Percentiles rank a stretch among this genome's conserved stretches.
phyloP scores from a whole-genome alignment of 306 rosid species.

The Comarum palustre region DNA sequence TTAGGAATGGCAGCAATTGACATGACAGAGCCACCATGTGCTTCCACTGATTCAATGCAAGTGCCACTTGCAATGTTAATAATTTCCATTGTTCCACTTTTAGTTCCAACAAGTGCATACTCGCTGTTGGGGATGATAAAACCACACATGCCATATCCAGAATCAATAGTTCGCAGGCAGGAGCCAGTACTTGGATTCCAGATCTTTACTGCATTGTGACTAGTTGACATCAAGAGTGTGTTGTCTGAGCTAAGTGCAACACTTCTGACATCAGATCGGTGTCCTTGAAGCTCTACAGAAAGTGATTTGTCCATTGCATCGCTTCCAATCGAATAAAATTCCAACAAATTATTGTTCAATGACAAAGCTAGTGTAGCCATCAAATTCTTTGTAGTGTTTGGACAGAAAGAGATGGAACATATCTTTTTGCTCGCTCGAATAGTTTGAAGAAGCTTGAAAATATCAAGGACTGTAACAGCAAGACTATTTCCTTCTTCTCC shows the following conservation, averaged over 20 bases:
- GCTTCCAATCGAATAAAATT: slow-evolving; percentile 65
- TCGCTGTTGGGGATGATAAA: slow-evolving; percentile 64
- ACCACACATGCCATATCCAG: slow-evolving; percentile 85
- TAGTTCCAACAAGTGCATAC: slow-evolving; percentile 93
- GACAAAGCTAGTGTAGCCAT: slow-evolving; percentile 78
- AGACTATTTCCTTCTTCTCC: slow-evolving; percentile 41
- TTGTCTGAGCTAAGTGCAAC: slow-evolving; percentile 86
- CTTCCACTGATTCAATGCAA: slow-evolving; percentile 71
- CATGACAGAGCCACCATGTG: slow-evolving; percentile 74
- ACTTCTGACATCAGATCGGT: slow-evolving; percentile 86
- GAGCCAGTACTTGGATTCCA: slow-evolving; percentile 94
- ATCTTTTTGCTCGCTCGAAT: slow-evolving; percentile 83
- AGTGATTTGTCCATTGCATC: slow-evolving; percentile 47
- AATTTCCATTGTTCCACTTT: slow-evolving; percentile 73
- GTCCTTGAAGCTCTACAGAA: slow-evolving; percentile 82
- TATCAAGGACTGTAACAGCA: slow-evolving; percentile 59
- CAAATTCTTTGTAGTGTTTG: slow-evolving; percentile 61
- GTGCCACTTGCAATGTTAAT: slow-evolving; percentile 84
- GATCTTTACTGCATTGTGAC: slow-evolving; percentile 86
- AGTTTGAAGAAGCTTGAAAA: slow-evolving; percentile 80
- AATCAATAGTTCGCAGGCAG: slow-evolving; percentile 89
- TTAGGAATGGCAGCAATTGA: slow-evolving; percentile 69
- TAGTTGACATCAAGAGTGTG: slow-evolving; percentile 83
- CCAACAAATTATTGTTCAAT: slow-evolving; percentile 77
- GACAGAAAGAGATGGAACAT: slow-evolving; percentile 82